phyloP scores from a whole-genome alignment of 202 grass and related monocot species.

The Bolboschoenoplectus hybrid region DNA sequence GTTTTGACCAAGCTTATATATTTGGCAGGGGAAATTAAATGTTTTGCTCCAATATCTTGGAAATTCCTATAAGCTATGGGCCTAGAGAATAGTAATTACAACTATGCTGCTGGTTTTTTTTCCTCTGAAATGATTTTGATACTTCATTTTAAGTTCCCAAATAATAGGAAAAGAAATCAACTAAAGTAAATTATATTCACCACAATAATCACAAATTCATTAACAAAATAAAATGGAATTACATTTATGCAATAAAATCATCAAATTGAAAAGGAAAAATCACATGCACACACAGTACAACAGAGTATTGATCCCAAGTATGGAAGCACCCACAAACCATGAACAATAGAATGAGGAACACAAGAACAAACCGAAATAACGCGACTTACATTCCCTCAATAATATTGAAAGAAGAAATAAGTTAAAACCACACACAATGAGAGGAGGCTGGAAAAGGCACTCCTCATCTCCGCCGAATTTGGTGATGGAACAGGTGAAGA shows the following conservation, averaged over 20 bases:
- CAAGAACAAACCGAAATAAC: neutral
- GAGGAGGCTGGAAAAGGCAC: conserved; percentile 16
- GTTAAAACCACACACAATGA: neutral
- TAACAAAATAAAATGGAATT: neutral
- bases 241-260: neutral
- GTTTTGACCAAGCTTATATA: neutral
- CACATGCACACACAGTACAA: neutral
- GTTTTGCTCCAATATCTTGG: too few species aligned
- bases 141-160: neutral
- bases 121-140: neutral
- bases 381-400: neutral
- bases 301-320: neutral
- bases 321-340: neutral
- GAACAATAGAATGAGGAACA: neutral
- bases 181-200: neutral
- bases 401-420: conserved; percentile 8
- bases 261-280: neutral
- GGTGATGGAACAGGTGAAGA: neutral
- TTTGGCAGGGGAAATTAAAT: neutral
- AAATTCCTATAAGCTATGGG: neutral
- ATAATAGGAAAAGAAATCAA: neutral
- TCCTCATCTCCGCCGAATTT: neutral
- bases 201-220: neutral
- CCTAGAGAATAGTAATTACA: neutral
- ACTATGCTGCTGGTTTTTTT: neutral